Base-by-base conservation (phyloP, 2,329 filamentous ascomycete genomes). In the Phoma sp. region DNA sequence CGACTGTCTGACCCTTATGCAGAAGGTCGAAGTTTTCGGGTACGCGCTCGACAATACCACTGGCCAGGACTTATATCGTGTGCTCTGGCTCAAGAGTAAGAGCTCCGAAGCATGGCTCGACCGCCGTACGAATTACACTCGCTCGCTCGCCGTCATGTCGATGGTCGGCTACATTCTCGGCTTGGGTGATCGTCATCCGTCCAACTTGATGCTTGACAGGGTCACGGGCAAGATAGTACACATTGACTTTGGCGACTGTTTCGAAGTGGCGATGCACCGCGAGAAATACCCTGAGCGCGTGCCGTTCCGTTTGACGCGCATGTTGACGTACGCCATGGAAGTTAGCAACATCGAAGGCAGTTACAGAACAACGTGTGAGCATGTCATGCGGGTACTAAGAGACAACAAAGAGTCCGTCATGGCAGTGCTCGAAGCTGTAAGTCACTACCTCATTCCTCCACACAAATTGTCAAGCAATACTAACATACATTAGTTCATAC, bases 131-230 rank as follows among this genome's bases (percentile, higher is more conserved):
- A 99, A 96, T 74, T 99, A 99, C 78, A 99, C 95, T 17, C 89
- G 95, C 54, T 98, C 94, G 1, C 83, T 99, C 2, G 95, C 92
- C 66, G 95, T 99, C 69, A 99, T 99, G 95, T 97, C 92, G n/a
- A 99, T 99, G 92, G 95, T 98, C n/a, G 95, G 95, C 61, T 99
- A 99, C 76, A 98, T 99, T 62, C 86, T 99, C 21, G 96, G 95
- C 57, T 82, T 99, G 13, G 95, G 95, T 50, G 95, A 99, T 78
- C 88, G 96, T 43, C 95, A 99, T 78, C 96, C 96, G 33, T 97
- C 92, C 57, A 99, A 99, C 76, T 80, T 99, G 70, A 96, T 99
- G 89, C 88, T 99, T 36, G 95, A 99, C 76, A 89, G 92, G 35
- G 87, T 96, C 58, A 98, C 94, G 1, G 95, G 95, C 72, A 96